Base-by-base conservation (phyloP, 768 basidiomycete species). In the Termitomyces sp. region DNA sequence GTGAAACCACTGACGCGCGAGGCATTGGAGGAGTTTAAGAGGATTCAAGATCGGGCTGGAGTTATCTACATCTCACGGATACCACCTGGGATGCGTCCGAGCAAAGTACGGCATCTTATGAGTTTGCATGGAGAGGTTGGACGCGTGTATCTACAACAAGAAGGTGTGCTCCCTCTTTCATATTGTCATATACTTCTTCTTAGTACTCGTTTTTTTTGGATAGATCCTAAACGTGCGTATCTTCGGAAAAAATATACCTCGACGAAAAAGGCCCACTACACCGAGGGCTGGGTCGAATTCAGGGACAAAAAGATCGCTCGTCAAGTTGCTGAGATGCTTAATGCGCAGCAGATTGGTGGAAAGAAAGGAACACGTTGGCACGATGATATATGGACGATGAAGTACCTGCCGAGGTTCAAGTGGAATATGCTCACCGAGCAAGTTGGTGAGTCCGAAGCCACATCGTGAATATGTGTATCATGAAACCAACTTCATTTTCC, bases 361-460 rank as follows among this genome's bases (percentile, higher is more conserved):
- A 95, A 93, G 76, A 94, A 93, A 67, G 88, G 89, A 5, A 80
- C 84, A 2, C 78, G 92, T 54, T 98, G 93, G 91, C 78, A 92
- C 66, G 96, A 98, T 66, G 97, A 99, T 60, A 86, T 99, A 7
- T 99, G 97, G 97, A 98, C 97, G 53, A 96, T 98, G 94, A 96
- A 96, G 67, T 99, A 99, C 68, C 75, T 99, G 54, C 95, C 95
- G 9, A 89, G 85, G 64, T 99, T 98, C 79, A 97, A 95, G 64
- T 99, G 97, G 97, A 86, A 89, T 70, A 97, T 97, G 96, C 76
- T 99, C 54, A 95, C 93, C 7, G 97, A 98, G 71, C 96, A 98
- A 80, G 88, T 99, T 62, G 94, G 96, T 96, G 66, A 69, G 94
- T n/a, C n/a, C 42, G 35, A 18, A 43, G 13, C 40, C 32, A 40